Percentiles rank a stretch among this genome's conserved stretches.
Conservation (phyloP, 2,329 filamentous ascomycete genomes). For the Coleophoma cylindrospora region DNA sequence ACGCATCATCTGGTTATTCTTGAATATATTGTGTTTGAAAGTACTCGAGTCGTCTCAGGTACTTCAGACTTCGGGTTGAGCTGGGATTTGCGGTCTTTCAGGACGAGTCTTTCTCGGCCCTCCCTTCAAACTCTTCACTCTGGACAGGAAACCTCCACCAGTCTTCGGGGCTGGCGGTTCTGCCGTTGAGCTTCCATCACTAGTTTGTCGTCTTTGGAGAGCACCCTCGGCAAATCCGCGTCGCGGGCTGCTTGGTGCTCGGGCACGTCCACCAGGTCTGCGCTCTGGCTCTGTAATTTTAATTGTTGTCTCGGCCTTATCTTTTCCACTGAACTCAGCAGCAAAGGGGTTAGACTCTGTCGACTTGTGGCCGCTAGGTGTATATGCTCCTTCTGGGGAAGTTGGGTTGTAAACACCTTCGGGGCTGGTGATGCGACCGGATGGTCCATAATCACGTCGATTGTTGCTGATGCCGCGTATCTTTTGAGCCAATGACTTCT, state of each 20-base stretch:
- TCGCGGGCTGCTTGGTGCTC: constrained; percentile 56
- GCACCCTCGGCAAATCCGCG: constrained; percentile 30
- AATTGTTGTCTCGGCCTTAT: constrained; percentile 57
- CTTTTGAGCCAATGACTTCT: constrained; percentile 92
- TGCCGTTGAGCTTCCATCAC: constrained; percentile 41
- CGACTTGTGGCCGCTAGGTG: constrained; percentile 28
- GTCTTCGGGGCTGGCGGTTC: constrained; percentile 30
- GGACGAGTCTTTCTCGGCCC: constrained; percentile 46
- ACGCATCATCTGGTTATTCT: too few species aligned
- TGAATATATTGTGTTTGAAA: too few species aligned
- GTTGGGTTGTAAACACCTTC: constrained; percentile 39
- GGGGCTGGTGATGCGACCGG: constrained; percentile 53
- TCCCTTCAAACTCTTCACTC: constrained; percentile 80
- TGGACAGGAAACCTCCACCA: constrained; percentile 57
- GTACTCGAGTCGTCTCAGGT: too few species aligned
- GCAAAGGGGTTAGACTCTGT: constrained; percentile 74
- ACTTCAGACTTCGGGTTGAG: background rate
- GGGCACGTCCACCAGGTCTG: constrained; percentile 25
- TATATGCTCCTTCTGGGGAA: constrained; percentile 17
- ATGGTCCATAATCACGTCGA: constrained; percentile 54
- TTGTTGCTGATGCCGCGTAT: constrained; percentile 78
- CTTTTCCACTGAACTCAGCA: constrained; percentile 68
- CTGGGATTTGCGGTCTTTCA: constrained; percentile 22
- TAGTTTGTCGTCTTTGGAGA: constrained; percentile 62
- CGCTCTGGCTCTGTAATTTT: constrained; percentile 34